phyloP scores from a whole-genome alignment of 164 flowering plant genomes.

The Annona cherimola region DNA sequence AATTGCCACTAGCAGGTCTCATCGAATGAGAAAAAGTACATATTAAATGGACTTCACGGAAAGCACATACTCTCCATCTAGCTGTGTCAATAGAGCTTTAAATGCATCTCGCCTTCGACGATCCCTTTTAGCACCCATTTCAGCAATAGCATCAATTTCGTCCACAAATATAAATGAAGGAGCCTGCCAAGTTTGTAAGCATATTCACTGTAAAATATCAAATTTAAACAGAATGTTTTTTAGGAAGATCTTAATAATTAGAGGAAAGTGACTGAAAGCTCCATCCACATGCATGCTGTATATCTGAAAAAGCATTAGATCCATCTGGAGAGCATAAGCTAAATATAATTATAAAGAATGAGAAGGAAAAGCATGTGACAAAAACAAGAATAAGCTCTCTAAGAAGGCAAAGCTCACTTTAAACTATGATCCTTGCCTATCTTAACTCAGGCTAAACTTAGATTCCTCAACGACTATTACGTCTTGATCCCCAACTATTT shows the following conservation, averaged over 20 bases:
- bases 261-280: background rate
- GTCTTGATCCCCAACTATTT: no score
- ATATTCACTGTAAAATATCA: background rate
- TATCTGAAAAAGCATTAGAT: background rate
- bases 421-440: no score
- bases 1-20: background rate
- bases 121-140: slow-evolving; percentile 84
- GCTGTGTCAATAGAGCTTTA: slow-evolving; percentile 80
- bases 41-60: background rate
- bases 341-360: no score
- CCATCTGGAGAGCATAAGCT: no score
- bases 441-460: no score
- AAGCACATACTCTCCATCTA: slow-evolving; percentile 91
- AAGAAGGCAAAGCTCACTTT: no score
- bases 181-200: slow-evolving; percentile 48
- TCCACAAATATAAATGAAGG: slow-evolving; percentile 92
- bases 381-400: no score
- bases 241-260: no score
- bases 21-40: background rate
- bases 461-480: no score
- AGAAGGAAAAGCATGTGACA: no score
- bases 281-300: no score
- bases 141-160: slow-evolving; percentile 99
- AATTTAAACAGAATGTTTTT: background rate
- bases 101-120: slow-evolving; percentile 77